A percentile compares a stretch with the other conserved stretches of the same genome.
Evolutionary conservation across 257 asterid genomes (phyloP).

Genomic region (Dorcoceras hygrometricum): DNA sequence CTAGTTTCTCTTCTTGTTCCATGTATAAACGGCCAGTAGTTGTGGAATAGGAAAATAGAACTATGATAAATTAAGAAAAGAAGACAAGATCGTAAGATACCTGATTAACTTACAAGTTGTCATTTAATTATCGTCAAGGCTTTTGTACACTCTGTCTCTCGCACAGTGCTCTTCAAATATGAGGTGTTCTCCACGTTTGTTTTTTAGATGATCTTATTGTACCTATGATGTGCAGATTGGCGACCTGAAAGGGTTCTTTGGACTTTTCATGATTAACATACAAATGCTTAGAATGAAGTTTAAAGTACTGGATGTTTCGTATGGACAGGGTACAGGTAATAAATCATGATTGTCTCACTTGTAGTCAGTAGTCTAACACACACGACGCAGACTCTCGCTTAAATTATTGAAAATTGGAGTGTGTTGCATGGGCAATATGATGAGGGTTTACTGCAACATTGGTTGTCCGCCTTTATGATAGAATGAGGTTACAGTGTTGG

Average conservation of each 20-base stretch:
- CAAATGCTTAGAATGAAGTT: conserved; percentile 69
- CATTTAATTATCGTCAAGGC: too few relatives aligned
- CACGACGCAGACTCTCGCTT: too few relatives aligned
- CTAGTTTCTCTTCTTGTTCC: background rate
- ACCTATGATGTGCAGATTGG: conserved; percentile 65
- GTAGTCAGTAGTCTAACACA: too few relatives aligned
- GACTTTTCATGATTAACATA: conserved; percentile 65
- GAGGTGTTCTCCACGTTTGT: background rate
- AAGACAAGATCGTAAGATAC: too few relatives aligned
- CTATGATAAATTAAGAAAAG: background rate
- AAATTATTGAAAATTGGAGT: too few relatives aligned
- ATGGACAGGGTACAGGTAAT: conserved; percentile 81
- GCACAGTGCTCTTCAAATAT: conserved; percentile 2
- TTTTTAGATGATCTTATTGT: conserved; percentile 10
- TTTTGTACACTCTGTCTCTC: too few relatives aligned
- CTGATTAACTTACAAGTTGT: too few relatives aligned
- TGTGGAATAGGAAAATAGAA: background rate
- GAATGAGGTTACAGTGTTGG: background rate
- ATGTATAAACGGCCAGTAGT: background rate
- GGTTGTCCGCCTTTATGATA: conserved; percentile 7
- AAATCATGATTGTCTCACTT: conserved; percentile 16
- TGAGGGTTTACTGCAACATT: background rate
- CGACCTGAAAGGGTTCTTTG: conserved; percentile 83
- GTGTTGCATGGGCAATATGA: background rate
- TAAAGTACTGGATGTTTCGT: conserved; percentile 68